These are phyloP conservation scores for Choanephora cucurbitarum DNA, from an alignment of 371 early-diverging fungal species.

Conservation along the genomic window DNA sequence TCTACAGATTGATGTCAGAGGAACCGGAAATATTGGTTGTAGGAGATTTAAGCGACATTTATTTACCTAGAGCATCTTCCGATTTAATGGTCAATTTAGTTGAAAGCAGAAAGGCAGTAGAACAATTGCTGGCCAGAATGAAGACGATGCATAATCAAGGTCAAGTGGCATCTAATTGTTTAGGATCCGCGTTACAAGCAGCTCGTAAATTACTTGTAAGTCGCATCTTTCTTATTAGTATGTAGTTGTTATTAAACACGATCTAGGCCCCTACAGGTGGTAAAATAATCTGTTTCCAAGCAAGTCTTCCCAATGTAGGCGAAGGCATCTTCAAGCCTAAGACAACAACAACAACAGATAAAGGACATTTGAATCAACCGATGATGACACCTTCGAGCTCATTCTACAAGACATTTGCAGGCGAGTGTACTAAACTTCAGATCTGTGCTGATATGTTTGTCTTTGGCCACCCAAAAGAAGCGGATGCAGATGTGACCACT, in stretches of 20 bases:
- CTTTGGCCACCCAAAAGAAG: constrained; percentile 52
- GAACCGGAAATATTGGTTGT: constrained; percentile 86
- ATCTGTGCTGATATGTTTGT: constrained; percentile 85
- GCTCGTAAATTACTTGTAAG: constrained; percentile 71
- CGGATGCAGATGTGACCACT: constrained; percentile 79
- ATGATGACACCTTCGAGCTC: constrained; percentile 63
- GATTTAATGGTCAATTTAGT: constrained; percentile 79
- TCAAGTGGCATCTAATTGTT: constrained; percentile 54
- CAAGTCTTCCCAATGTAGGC: constrained; percentile 65
- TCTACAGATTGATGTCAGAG: constrained; percentile 68
- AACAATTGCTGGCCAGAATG: constrained; percentile 62
- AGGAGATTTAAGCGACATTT: constrained; percentile 73
- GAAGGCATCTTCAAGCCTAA: constrained; percentile 69
- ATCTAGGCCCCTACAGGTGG: constrained; percentile 74
- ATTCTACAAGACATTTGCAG: constrained; percentile 86
- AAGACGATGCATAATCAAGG: constrained; percentile 64
- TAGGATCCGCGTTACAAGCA: constrained; percentile 80
- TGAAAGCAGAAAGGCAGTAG: constrained; percentile 62
- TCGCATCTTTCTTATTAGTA: too few species aligned
- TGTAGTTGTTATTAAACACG: neutral
- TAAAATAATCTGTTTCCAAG: constrained; percentile 76
- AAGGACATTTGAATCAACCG: constrained; percentile 42
- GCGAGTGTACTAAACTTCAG: constrained; percentile 74
- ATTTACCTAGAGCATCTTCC: constrained; percentile 67
- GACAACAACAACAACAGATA: constrained; percentile 65